phyloP scores from a whole-genome alignment of 345 rosid species.

The Syzygium grande region DNA sequence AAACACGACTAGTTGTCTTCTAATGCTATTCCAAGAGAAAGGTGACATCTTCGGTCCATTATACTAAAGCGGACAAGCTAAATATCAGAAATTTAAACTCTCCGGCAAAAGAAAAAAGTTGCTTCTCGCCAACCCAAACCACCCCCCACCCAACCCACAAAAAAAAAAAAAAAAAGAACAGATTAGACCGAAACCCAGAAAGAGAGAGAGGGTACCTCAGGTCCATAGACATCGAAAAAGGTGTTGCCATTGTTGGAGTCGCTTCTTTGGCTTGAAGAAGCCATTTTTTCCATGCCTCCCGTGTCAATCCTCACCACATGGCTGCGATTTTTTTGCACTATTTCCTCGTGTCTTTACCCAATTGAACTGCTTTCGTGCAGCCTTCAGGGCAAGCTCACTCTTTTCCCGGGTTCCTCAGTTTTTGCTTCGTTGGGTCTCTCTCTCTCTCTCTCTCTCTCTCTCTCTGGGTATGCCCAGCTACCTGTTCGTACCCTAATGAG shows the following conservation, averaged over 20 bases:
- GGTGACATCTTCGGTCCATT: background rate
- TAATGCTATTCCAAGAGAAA: background rate
- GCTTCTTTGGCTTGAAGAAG: constrained; percentile 22
- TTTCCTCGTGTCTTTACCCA: background rate
- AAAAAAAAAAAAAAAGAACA: background rate
- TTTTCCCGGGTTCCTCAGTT: background rate
- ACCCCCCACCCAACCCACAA: no score
- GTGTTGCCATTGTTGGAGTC: background rate
- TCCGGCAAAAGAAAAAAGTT: background rate
- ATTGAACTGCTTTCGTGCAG: background rate
- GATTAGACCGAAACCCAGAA: background rate
- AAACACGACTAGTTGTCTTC: background rate
- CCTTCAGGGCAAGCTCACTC: background rate
- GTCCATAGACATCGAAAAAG: constrained; percentile 75
- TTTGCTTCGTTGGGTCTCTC: background rate
- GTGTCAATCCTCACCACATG: background rate
- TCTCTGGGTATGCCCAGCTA: background rate
- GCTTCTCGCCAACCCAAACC: background rate
- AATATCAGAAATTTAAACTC: background rate
- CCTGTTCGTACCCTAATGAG: background rate
- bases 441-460: background rate
- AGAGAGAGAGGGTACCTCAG: constrained; percentile 26
- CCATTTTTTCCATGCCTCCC: constrained; percentile 12
- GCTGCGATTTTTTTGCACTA: background rate
- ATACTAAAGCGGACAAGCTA: background rate